These are phyloP conservation scores for Daldinia sp. DNA, from an alignment of 2,329 filamentous ascomycete genomes.

Conservation along the genomic window DNA sequence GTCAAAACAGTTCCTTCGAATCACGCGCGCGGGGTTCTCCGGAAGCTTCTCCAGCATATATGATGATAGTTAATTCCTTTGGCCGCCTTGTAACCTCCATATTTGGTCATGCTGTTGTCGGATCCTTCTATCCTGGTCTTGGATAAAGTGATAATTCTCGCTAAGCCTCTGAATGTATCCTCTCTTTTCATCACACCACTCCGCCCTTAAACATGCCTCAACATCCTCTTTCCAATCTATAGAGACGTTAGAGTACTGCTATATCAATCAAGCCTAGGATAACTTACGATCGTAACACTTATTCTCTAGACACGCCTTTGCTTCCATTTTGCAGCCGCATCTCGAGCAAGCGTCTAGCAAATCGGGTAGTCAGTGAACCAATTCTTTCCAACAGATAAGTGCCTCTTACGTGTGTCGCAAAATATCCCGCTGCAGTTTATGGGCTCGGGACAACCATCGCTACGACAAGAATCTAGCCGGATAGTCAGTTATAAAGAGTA, in stretches of 20 bases:
- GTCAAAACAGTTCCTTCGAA: not conserved
- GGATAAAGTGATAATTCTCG: not conserved
- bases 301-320: not conserved
- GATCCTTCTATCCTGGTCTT: not conserved
- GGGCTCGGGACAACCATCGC: not conserved
- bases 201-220: not conserved
- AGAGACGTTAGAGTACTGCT: not conserved
- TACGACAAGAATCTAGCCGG: conserved; percentile 14
- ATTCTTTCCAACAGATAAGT: not conserved
- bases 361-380: not conserved
- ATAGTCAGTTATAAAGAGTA: not conserved
- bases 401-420: conserved; percentile 17
- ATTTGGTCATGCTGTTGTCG: not conserved
- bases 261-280: not conserved
- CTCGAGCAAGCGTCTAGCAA: conserved; percentile 15
- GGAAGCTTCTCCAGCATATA: not conserved
- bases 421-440: not conserved
- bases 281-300: conserved; percentile 2
- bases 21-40: not conserved
- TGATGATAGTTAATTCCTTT: not conserved
- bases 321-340: not conserved
- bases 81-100: not conserved
- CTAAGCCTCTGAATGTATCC: not conserved
- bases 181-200: not conserved
- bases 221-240: not conserved